Conservation (phyloP, 768 basidiomycete genomes). For the Polyporus arcularius region DNA sequence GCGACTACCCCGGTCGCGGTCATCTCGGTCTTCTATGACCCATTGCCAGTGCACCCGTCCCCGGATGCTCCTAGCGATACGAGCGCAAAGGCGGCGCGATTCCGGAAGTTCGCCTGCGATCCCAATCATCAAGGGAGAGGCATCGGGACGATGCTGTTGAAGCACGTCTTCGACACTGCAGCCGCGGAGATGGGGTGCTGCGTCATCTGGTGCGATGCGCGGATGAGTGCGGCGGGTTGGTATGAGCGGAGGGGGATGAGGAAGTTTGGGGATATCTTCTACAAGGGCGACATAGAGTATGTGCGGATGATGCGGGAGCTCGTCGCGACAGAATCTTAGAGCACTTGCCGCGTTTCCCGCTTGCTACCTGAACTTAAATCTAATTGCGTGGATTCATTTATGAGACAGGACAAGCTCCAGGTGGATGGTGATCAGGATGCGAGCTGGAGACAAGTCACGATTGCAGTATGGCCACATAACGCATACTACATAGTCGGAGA, state of each 20-base stretch:
- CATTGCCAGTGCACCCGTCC: slow-evolving; percentile 33
- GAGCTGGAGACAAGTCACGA: too few species aligned
- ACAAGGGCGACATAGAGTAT: slow-evolving; percentile 56
- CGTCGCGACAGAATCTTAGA: too few species aligned
- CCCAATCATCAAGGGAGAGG: slow-evolving; percentile 52
- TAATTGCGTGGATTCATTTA: too few species aligned
- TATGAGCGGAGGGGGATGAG: slow-evolving; percentile 54
- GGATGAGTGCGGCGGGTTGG: slow-evolving; percentile 46
- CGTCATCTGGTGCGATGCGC: slow-evolving; percentile 61
- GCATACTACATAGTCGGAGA: too few species aligned
- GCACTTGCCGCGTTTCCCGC: too few species aligned
- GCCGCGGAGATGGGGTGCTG: slow-evolving; percentile 41
- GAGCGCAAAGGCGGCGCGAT: slow-evolving; percentile 38
- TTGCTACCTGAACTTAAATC: too few species aligned
- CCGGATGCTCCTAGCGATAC: neutral
- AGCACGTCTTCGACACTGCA: slow-evolving; percentile 40
- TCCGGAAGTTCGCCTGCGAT: slow-evolving; percentile 64
- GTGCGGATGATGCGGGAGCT: slow-evolving; percentile 48
- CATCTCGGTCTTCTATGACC: slow-evolving; percentile 56
- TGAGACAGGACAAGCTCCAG: too few species aligned
- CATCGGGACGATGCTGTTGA: slow-evolving; percentile 52
- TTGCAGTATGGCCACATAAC: too few species aligned
- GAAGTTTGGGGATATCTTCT: slow-evolving; percentile 53
- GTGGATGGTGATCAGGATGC: too few species aligned
- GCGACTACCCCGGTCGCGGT: slow-evolving; percentile 46